Evolutionary conservation across 768 basidiomycete genomes (phyloP), one percentile per base, ranked within the genome.

Genomic region (Leccinum fibrillosum): DNA sequence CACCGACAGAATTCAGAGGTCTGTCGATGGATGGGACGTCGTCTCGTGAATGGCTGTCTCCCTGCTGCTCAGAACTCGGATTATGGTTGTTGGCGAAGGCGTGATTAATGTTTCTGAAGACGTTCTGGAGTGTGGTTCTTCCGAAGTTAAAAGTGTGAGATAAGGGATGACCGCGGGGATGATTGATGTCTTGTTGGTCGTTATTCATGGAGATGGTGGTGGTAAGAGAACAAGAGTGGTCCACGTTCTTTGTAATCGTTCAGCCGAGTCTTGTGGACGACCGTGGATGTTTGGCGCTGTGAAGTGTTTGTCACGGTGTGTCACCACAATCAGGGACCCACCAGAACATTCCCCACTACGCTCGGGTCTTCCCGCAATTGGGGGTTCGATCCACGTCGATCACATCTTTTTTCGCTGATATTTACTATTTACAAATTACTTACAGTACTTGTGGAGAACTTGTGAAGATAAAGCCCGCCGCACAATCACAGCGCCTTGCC

Each of bases 51-150:
- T 12, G 13, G 6, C 48, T 17, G 4, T 26, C 53, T 15, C 49
- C 26, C 19, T 37, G 57, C 47, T 35, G 55, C 5, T 56, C 57
- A n/a, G 42, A 26, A n/a, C 30, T 5, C 8, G 58, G 44, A 50
- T 45, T 55, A 10, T 59, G 61, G 49, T 49, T 57, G 0, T n/a
- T 35, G 6, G 64, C 12, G 12, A 74, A 69, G 34, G 72, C 71
- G 26, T 72, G 71, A 57, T 74, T 72, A 13, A 72, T 62, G 49
- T 68, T 71, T 37, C 71, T 66, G 34, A 72, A 63, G 35, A 72
- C 69, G 19, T 59, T 72, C 51, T 68, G 71, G 37, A 72, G 8
- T 1, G 71, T 66, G 7, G 69, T 62, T 26, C 67, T 62, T 26
- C 67, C 69, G 11, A 72, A 21, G 19, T 68, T 61, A 49, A 73